Percentiles rank a stretch among this genome's conserved stretches.
These are phyloP conservation scores for Amborella trichopoda DNA, from an alignment of 164 flowering plant genomes.

Conservation along the genomic window DNA sequence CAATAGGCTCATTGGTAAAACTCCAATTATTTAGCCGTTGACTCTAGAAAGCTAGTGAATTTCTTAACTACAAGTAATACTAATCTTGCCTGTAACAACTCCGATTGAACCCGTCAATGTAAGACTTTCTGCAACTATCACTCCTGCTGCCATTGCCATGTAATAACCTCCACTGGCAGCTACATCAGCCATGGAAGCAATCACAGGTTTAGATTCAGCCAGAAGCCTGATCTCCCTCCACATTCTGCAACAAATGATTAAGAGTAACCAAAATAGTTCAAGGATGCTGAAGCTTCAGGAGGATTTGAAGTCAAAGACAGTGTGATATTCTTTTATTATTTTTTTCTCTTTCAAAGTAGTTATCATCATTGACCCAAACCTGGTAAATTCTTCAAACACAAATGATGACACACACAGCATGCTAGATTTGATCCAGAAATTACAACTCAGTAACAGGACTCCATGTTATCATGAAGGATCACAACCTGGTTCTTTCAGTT, in stretches of 20 bases:
- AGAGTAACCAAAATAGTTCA: no score
- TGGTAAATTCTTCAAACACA: background rate
- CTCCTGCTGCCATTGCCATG: constrained; percentile 90
- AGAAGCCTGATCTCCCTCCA: constrained; percentile 95
- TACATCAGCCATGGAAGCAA: constrained; percentile 96
- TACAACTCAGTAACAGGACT: no score
- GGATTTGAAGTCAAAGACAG: no score
- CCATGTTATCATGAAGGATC: no score
- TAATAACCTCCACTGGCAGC: constrained; percentile 99
- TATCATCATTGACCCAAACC: background rate
- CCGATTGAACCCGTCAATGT: constrained; percentile 95
- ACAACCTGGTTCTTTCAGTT: no score
- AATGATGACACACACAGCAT: background rate
- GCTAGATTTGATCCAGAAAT: background rate
- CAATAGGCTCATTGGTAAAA: no score
- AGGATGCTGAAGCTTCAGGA: no score
- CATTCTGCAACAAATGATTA: constrained; percentile 44
- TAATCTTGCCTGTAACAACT: constrained; percentile 74
- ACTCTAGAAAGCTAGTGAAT: no score
- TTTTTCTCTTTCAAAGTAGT: no score
- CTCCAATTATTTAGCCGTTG: no score
- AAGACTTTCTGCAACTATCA: constrained; percentile 80
- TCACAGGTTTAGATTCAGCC: constrained; percentile 71
- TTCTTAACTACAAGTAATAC: background rate
- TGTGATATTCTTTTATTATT: no score